Evolutionary conservation across 108 stramenopile species (phyloP), one percentile per base, ranked within the genome.

Genomic region (Cyclotella choctawhatcheeana): DNA sequence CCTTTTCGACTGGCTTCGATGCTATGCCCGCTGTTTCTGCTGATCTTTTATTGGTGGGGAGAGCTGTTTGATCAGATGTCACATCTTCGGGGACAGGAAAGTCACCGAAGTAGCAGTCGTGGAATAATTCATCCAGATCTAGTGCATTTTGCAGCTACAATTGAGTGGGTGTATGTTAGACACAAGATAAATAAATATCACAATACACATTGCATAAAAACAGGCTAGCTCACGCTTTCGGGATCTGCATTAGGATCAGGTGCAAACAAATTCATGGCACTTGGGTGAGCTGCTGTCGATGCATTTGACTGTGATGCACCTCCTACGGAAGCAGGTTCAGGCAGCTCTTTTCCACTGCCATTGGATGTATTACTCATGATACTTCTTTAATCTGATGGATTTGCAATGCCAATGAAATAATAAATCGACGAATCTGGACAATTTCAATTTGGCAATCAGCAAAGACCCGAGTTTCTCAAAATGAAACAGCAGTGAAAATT

Each of bases 91-190:
- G 82, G 6, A 67, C 64, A 33, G 86, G 72, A 44, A 92, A 85
- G 69, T 94, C 90, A 48, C 85, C 78, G 45, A 86, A 95, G 64
- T 95, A 95, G 56, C 89, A 92, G 62, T 95, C 93, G 53, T 82
- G 87, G 69, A 95, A 95, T 33, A 95, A 74, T 26, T 95, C 93
- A 48, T 95, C 93, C 5, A 95, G 82, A 65, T 95, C 93, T 29
- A 95, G 79, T 26, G 72, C 67, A 21, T 35, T 44, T 58, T 80
- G 61, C 52, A 34, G 43, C 47, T 48, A 21, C 14, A 61, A 53
- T 6, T 14, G 22, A 31, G 43, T 54, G 14, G 25, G 21, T 54
- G 17, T 12, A 44, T 29, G 32, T 44, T 18, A 35, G 12, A 54
- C 29, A 3, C 10, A 5, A 52, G 8, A 40, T 7, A 45, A 7